A percentile compares a stretch with the other conserved stretches of the same genome.
Evolutionary conservation across 1,284 basidiomycete genomes (phyloP).

Genomic region (Paramarasmius palmivorus): DNA sequence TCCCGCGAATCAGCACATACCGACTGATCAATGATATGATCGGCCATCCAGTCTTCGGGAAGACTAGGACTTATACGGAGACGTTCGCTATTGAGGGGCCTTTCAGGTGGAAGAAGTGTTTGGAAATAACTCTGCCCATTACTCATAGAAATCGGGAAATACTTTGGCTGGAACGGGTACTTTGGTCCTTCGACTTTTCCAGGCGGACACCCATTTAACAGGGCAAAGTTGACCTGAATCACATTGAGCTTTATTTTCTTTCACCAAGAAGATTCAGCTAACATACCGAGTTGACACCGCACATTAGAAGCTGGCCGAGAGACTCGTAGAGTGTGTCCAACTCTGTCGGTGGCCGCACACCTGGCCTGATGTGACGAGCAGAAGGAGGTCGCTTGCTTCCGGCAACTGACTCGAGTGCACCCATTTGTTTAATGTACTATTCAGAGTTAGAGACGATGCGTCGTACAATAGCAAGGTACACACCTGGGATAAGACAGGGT

Average conservation of each 20-base stretch:
- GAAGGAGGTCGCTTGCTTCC: constrained; percentile 4
- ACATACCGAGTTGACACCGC: constrained; percentile 1
- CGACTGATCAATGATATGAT: constrained; percentile 2
- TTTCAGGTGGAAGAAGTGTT: neutral
- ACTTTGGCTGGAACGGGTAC: constrained; percentile 1
- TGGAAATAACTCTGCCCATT: neutral
- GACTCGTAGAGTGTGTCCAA: neutral
- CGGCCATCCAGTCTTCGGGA: constrained; percentile 2
- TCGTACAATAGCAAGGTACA: neutral
- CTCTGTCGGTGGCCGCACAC: neutral
- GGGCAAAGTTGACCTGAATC: constrained; percentile 1
- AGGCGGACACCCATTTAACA: neutral
- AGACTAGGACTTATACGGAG: neutral
- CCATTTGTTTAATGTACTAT: constrained; percentile 3
- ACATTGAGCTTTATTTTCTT: neutral
- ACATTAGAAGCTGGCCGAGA: neutral
- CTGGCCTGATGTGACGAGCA: constrained; percentile 1
- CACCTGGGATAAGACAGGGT: constrained; percentile 6
- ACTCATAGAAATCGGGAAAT: neutral
- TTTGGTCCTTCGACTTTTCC: neutral
- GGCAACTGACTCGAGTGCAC: neutral
- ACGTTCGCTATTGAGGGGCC: constrained; percentile 3
- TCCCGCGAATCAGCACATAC: neutral
- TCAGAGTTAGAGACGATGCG: neutral
- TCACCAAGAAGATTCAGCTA: neutral